These are phyloP conservation scores for Aspergillus carbonarius DNA, from an alignment of 2,329 filamentous ascomycete species.

Conservation along the genomic window DNA sequence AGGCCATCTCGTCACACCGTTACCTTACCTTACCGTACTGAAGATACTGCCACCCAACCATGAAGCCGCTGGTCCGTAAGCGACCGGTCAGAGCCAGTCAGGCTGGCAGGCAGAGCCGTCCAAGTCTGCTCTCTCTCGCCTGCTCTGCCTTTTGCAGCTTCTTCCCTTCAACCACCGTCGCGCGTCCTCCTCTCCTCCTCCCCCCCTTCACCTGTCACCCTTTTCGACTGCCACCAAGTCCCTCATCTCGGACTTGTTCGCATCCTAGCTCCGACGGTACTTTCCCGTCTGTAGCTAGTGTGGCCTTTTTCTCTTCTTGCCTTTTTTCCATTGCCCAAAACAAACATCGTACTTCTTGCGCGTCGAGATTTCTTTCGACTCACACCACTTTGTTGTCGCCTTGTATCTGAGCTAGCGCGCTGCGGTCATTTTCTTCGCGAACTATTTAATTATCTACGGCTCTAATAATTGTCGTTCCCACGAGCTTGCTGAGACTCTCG, in stretches of 20 bases:
- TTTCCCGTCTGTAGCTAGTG: conserved; percentile 18
- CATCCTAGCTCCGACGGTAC: conserved; percentile 17
- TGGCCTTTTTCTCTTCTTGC: conserved; percentile 11
- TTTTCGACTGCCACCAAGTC: conserved; percentile 1
- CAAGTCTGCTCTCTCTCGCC: not conserved
- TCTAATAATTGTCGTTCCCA: not conserved
- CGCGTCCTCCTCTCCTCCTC: conserved; percentile 1
- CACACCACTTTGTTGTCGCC: not conserved
- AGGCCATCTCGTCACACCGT: not conserved
- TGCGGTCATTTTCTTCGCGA: conserved; percentile 1
- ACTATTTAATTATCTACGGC: not conserved
- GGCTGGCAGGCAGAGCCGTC: not conserved
- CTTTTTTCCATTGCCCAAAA: conserved; percentile 1
- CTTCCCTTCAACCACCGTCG: conserved; percentile 1
- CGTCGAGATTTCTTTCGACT: conserved; percentile 15
- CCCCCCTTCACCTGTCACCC: not conserved
- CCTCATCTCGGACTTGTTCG: conserved; percentile 13
- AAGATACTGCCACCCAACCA: too few species aligned
- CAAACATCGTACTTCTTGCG: conserved; percentile 14
- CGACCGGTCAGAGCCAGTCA: not conserved
- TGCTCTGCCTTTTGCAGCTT: not conserved
- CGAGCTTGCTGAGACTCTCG: not conserved
- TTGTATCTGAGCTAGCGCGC: conserved; percentile 7
- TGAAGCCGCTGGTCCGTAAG: not conserved
- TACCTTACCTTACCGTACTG: not conserved